Evolutionary conservation across 371 early-diverging fungal genomes (phyloP), one percentile per base, ranked within the genome.

Genomic region (Mortierella sp.): DNA sequence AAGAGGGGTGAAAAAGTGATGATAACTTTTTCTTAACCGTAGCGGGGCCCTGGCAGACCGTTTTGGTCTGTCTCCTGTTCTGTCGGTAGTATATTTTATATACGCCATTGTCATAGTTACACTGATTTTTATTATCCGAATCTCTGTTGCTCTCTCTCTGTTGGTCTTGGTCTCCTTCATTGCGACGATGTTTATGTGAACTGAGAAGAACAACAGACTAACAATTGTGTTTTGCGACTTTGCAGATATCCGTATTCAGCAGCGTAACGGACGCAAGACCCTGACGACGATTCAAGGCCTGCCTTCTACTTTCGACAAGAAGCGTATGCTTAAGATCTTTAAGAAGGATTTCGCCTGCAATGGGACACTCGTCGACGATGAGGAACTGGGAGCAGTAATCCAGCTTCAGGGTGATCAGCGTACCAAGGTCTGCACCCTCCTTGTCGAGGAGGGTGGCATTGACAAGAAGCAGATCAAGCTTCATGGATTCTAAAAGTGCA

Each of bases 271-370:
- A 62, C 89, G 96, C 80, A 98, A 99, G 87, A 95, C 97, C 31
- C 79, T 96, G 70, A 97, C 99, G 4, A 96, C 97, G 43, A 86
- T 97, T 21, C 93, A 95, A 80, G 97, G 97, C 26, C 87, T 97
- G 42, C 94, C 96, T 66, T 83, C 84, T 21, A 89, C 90, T 55
- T 89, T 93, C 57, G 96, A 98, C 79, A 87, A 86, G 70, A 95
- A 95, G 82, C 87, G 89, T 64, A 82, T 99, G 62, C 80, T 98
- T 61, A 98, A 96, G 82, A 90, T 89, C 28, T 95, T 99, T 81
- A 98, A 97, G 86, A 96, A 95, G 85, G 91, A 92, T 42, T 97
- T 97, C 79, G 97, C 96, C 44, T 98, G 99, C 86, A 97, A 94
- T 84, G 98, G 99, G 39, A 95, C 89, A 9, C 82, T 98, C 48